phyloP scores from a whole-genome alignment of 1,284 basidiomycete species.

The Cutaneotrichosporon curvatum region DNA sequence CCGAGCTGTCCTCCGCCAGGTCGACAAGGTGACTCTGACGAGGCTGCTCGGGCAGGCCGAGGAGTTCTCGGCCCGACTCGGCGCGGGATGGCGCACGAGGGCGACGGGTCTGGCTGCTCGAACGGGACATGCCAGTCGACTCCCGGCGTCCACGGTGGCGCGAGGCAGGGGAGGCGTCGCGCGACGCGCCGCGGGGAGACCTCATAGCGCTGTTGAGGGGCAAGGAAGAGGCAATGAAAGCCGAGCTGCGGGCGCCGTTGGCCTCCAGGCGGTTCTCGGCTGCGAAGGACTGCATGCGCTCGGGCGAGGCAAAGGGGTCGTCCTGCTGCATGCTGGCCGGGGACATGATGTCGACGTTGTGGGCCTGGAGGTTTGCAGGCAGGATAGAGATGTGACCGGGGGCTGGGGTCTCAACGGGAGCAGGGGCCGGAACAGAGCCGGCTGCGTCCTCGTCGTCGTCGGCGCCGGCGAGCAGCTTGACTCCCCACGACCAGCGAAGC shows the following conservation, averaged over 20 bases:
- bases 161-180: slow-evolving; percentile 7
- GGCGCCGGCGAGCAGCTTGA: slow-evolving; percentile 65
- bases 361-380: no score
- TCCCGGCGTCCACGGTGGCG: not conserved
- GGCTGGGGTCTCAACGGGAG: not conserved
- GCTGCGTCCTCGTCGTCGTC: slow-evolving; percentile 49
- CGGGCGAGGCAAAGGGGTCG: slow-evolving; percentile 31
- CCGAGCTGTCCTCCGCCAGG: slow-evolving; percentile 30
- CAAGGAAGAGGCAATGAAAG: slow-evolving; percentile 20
- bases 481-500: slow-evolving; percentile 86
- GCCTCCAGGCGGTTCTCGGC: slow-evolving; percentile 1
- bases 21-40: slow-evolving; percentile 20
- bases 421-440: not conserved
- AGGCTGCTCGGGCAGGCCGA: slow-evolving; percentile 43
- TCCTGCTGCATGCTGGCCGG: slow-evolving; percentile 26
- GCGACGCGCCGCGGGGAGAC: slow-evolving; percentile 16
- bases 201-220: slow-evolving; percentile 30
- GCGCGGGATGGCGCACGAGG: slow-evolving; percentile 19
- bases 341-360: slow-evolving; percentile 10
- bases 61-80: slow-evolving; percentile 42
- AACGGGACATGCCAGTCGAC: not conserved
- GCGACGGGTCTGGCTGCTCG: slow-evolving; percentile 5
- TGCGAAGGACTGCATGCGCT: not conserved
- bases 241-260: not conserved
- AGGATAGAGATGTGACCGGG: no score